Evolutionary conservation across 331 rosid species (phyloP).

Genomic region (Pyracantha coccinea): DNA sequence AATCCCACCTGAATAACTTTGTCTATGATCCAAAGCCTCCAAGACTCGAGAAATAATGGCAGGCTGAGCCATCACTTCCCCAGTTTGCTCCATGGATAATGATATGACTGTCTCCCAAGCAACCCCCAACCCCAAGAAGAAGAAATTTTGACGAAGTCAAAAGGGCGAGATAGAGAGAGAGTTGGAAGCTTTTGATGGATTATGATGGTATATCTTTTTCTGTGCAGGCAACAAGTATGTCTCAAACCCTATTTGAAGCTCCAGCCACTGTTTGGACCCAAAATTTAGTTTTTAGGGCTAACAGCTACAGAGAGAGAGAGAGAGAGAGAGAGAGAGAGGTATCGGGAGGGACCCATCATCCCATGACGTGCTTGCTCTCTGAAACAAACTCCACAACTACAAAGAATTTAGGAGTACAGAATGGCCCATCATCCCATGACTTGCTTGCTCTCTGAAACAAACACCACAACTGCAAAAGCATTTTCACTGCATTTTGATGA

Average conservation of each 20-base stretch:
- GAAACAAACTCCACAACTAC: no score
- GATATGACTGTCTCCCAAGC: background rate
- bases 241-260: constrained; percentile 36
- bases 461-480: constrained; percentile 11
- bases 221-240: constrained; percentile 51
- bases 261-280: background rate
- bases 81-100: background rate
- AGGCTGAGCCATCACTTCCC: background rate
- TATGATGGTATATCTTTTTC: constrained; percentile 75
- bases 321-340: background rate
- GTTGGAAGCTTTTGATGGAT: constrained; percentile 26
- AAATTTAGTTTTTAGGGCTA: no score
- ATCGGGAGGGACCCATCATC: constrained; percentile 18
- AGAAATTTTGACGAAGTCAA: background rate
- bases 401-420: constrained; percentile 42
- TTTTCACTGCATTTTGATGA: background rate
- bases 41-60: background rate
- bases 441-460: constrained; percentile 44
- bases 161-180: background rate
- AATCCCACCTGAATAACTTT: background rate
- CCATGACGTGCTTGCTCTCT: constrained; percentile 25
- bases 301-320: no score
- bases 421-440: constrained; percentile 38
- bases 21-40: background rate
- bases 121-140: background rate